Base-by-base conservation (phyloP, 2,329 filamentous ascomycete species). In the Stemphylium lycopersici region DNA sequence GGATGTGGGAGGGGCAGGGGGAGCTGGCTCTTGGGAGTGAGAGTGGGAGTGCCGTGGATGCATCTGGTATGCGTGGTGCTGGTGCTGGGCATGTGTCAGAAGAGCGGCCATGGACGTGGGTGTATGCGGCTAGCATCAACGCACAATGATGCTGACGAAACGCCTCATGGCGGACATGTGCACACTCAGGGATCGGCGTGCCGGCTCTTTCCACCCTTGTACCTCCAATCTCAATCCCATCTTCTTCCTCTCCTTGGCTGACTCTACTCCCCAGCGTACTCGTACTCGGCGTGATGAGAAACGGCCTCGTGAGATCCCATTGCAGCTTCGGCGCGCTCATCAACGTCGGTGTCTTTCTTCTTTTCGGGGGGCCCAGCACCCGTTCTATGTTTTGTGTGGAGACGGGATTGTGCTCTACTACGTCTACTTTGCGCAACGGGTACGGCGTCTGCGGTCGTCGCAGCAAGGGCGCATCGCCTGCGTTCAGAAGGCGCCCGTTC, bases 271-370 rank as follows among this genome's bases (percentile, higher is more conserved):
- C 36, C 22, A 39, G 2, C 13, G 36, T 40, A 18, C 18, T 39
- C 29, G n/a, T 15, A 32, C 51, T 54, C 20, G 20, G 3, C 18
- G 22, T 40, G 1, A 6, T 11, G 13, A 32, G 15, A 33, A 36
- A n/a, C 10, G 26, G 41, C 24, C 18, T 34, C 2, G 47, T 32
- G 33, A 46, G 31, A 40, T 46, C 16, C 52, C 41, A 55, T 16
- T 46, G 41, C 8, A 51, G 12, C 2, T 32, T 29, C 3, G 52
- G 52, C 11, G 47, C 47, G 10, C 40, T 42, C n/a, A 33, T 40
- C 15, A 51, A 16, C n/a, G 31, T 34, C 10, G 47, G 52, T 24
- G 47, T 55, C 22, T 47, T 36, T 15, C 41, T 40, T 34, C 52
- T 11, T 46, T 40, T 22, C 10, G 36, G 31, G 12, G 36, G 31